phyloP scores from a whole-genome alignment of 1,284 basidiomycete genomes.

The Ustilago esculenta region DNA sequence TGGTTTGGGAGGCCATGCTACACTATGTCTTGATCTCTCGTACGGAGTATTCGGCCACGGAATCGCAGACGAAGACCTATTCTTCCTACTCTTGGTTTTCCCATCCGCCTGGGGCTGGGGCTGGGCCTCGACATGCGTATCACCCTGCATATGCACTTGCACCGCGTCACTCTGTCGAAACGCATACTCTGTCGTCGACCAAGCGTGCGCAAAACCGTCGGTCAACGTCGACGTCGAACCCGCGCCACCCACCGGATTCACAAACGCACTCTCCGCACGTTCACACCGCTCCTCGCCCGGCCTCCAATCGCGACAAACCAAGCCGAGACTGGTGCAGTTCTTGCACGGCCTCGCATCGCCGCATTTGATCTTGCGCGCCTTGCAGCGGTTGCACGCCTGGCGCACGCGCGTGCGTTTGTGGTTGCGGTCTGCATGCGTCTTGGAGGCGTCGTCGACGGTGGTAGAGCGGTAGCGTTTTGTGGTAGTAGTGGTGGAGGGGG shows the following conservation, averaged over 20 bases:
- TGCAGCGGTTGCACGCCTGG: slow-evolving; percentile 52
- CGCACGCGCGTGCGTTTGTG: slow-evolving; percentile 44
- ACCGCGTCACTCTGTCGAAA: slow-evolving; percentile 2
- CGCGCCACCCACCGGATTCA: too few relatives aligned
- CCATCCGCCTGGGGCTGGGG: too few relatives aligned
- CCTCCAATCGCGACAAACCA: slow-evolving; percentile 45
- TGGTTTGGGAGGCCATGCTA: slow-evolving; percentile 45
- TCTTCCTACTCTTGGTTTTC: slow-evolving; percentile 14
- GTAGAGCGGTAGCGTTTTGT: slow-evolving; percentile 34
- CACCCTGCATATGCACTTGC: slow-evolving; percentile 1
- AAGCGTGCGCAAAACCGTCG: too few relatives aligned
- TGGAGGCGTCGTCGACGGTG: slow-evolving; percentile 10
- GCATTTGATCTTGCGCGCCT: slow-evolving; percentile 51
- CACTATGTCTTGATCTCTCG: slow-evolving; percentile 38
- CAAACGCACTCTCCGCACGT: too few relatives aligned
- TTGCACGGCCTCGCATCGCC: slow-evolving; percentile 48
- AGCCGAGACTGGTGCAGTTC: slow-evolving; percentile 44
- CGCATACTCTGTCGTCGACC: slow-evolving; percentile 14
- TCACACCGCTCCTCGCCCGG: slow-evolving; percentile 42
- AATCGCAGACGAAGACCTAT: slow-evolving; percentile 36
- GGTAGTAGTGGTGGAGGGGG: slow-evolving; percentile 23
- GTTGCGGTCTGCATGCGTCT: slow-evolving; percentile 11
- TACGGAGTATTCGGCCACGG: slow-evolving; percentile 48
- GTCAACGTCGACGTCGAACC: too few relatives aligned
- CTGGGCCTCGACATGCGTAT: slow-evolving; percentile 12